Evolutionary conservation across 495 filamentous ascomycete genomes (phyloP).

Genomic region (Hypoxylon trugodes): DNA sequence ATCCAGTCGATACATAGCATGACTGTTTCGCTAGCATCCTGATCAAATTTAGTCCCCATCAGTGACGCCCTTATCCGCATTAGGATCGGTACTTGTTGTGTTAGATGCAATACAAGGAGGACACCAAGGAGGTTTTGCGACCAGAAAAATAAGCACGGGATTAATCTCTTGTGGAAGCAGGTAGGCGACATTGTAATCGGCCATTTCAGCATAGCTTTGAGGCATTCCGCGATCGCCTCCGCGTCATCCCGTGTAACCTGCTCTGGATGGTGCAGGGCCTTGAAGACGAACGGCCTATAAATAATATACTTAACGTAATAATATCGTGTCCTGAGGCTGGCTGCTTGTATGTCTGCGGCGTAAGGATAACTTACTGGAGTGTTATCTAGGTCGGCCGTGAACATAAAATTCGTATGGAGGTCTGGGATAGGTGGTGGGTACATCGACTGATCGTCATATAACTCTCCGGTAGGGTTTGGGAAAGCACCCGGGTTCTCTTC

Average conservation of each 20-base stretch:
- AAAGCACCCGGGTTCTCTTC: constrained; percentile 59
- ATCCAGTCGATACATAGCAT: constrained; percentile 64
- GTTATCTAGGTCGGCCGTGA: constrained; percentile 58
- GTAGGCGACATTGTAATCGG: constrained; percentile 65
- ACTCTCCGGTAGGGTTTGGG: constrained; percentile 34
- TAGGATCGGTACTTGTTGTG: constrained; percentile 57
- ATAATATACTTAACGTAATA: constrained; percentile 68
- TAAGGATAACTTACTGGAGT: constrained; percentile 54
- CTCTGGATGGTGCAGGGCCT: constrained; percentile 65
- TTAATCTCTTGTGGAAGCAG: constrained; percentile 61
- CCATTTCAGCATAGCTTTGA: constrained; percentile 62
- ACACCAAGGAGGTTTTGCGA: constrained; percentile 66
- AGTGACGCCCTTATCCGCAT: constrained; percentile 51
- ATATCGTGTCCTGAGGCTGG: constrained; percentile 64
- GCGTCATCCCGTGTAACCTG: constrained; percentile 62
- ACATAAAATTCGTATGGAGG: constrained; percentile 51
- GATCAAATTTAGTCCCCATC: constrained; percentile 56
- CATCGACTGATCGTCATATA: constrained; percentile 42
- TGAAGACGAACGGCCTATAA: constrained; percentile 68
- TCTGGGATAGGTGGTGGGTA: constrained; percentile 31
- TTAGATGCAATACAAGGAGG: constrained; percentile 63
- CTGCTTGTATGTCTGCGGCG: constrained; percentile 62
- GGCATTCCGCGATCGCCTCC: constrained; percentile 59
- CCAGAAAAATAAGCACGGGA: constrained; percentile 67
- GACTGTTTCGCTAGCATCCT: constrained; percentile 57